These are phyloP conservation scores for Phycomyces blakesleeanus DNA, from an alignment of 192 early-diverging fungal species.

Conservation along the genomic window DNA sequence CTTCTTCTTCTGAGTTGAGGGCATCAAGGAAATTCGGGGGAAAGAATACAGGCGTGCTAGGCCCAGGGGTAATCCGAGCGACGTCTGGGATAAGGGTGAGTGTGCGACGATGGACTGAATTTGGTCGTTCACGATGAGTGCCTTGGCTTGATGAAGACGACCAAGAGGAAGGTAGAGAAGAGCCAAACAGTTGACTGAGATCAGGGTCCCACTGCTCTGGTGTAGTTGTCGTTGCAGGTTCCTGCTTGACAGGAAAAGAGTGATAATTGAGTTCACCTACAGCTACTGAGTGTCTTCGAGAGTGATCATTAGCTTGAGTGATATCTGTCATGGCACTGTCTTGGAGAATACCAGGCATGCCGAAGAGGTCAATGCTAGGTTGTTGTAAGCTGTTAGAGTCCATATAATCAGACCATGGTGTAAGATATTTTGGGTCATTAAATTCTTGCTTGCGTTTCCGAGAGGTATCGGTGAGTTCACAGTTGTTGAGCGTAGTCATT, in stretches of 20 bases:
- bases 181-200: conserved; percentile 2
- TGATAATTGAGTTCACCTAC: conserved; percentile 28
- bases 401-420: conserved; percentile 21
- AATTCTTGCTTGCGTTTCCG: conserved; percentile 16
- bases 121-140: too few relatives aligned
- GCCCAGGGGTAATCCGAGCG: conserved; percentile 16
- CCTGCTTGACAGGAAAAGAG: not conserved
- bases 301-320: conserved; percentile 6
- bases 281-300: conserved; percentile 27
- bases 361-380: not conserved
- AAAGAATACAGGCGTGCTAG: conserved; percentile 66
- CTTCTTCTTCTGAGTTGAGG: conserved; percentile 42
- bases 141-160: conserved; percentile 5
- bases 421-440: not conserved
- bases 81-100: not conserved
- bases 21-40: conserved; percentile 68
- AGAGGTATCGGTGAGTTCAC: not conserved
- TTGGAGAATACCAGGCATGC: conserved; percentile 1
- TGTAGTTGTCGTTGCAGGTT: conserved; percentile 5
- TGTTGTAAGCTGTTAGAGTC: conserved; percentile 1
- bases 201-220: not conserved
- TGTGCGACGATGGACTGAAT: conserved; percentile 3
- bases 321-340: not conserved
- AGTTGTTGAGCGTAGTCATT: not conserved
- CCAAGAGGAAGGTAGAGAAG: conserved; percentile 18